These are phyloP conservation scores for Colletotrichum scovillei DNA, from an alignment of 2,329 filamentous ascomycete species.

Conservation along the genomic window DNA sequence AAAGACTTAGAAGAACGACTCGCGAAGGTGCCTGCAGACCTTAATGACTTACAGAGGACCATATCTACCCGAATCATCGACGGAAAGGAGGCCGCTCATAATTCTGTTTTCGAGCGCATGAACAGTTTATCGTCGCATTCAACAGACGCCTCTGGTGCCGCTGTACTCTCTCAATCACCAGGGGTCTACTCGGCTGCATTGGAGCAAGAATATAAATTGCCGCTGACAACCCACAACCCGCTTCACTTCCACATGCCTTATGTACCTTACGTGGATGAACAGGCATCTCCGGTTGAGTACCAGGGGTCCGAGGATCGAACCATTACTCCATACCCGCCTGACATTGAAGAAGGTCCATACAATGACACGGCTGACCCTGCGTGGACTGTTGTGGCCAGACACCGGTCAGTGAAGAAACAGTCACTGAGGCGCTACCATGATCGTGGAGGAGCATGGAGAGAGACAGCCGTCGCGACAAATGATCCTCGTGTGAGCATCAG, in stretches of 20 bases:
- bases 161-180: conserved; percentile 42
- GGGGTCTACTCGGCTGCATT: conserved; percentile 38
- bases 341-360: neutral
- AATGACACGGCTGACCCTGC: conserved; percentile 32
- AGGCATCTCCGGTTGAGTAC: conserved; percentile 11
- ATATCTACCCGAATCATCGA: conserved; percentile 51
- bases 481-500: conserved; percentile 56
- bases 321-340: conserved; percentile 41
- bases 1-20: conserved; percentile 50
- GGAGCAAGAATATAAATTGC: conserved; percentile 45
- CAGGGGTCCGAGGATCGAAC: conserved; percentile 40
- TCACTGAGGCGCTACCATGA: conserved; percentile 55
- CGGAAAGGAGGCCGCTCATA: conserved; percentile 47
- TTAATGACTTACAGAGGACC: conserved; percentile 55
- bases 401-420: conserved; percentile 54
- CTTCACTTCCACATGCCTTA: conserved; percentile 53
- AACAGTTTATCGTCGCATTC: conserved; percentile 60
- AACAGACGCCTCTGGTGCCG: conserved; percentile 45
- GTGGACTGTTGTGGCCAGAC: conserved; percentile 45
- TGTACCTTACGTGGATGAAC: conserved; percentile 37
- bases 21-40: conserved; percentile 51
- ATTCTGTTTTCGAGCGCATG: conserved; percentile 63
- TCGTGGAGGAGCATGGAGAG: conserved; percentile 57
- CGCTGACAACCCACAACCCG: conserved; percentile 45
- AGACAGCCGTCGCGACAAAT: conserved; percentile 46